phyloP scores from a whole-genome alignment of 345 rosid genomes.

The Moricandia arvensis region DNA sequence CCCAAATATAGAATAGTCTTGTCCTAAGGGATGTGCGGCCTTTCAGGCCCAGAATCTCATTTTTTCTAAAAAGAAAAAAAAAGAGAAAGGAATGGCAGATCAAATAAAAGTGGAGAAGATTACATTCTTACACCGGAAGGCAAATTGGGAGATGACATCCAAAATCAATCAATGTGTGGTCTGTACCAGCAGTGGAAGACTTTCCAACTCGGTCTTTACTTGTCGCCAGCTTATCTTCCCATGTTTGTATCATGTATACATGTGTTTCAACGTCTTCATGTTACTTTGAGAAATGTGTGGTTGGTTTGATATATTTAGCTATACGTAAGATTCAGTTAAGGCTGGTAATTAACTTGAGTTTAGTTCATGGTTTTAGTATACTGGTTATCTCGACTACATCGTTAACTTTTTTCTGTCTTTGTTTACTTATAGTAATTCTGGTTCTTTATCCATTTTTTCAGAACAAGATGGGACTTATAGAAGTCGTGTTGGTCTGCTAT shows the following conservation, averaged over 20 bases:
- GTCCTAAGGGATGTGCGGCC: too few relatives aligned
- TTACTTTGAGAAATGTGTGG: background rate
- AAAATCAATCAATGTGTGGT: too few relatives aligned
- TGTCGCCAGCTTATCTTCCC: too few relatives aligned
- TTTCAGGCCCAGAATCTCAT: too few relatives aligned
- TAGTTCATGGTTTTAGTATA: background rate
- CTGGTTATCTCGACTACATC: background rate
- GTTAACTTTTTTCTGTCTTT: background rate
- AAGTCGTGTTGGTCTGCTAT: background rate
- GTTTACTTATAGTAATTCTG: background rate
- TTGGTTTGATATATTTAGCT: background rate
- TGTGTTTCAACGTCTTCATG: background rate
- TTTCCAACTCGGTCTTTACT: conserved; percentile 93
- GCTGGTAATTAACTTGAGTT: background rate
- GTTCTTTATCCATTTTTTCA: background rate
- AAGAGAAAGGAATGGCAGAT: too few relatives aligned
- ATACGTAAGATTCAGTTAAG: background rate
- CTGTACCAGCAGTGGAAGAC: conserved; percentile 83
- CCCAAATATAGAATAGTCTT: too few relatives aligned
- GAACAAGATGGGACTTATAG: background rate
- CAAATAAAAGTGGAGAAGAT: too few relatives aligned
- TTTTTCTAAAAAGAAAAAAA: too few relatives aligned
- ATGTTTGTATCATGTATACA: too few relatives aligned
- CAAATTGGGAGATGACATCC: too few relatives aligned
- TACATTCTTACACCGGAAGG: too few relatives aligned